These are phyloP conservation scores for Cryptococcus sp. DNA, from an alignment of 1,284 basidiomycete species.

Conservation along the genomic window DNA sequence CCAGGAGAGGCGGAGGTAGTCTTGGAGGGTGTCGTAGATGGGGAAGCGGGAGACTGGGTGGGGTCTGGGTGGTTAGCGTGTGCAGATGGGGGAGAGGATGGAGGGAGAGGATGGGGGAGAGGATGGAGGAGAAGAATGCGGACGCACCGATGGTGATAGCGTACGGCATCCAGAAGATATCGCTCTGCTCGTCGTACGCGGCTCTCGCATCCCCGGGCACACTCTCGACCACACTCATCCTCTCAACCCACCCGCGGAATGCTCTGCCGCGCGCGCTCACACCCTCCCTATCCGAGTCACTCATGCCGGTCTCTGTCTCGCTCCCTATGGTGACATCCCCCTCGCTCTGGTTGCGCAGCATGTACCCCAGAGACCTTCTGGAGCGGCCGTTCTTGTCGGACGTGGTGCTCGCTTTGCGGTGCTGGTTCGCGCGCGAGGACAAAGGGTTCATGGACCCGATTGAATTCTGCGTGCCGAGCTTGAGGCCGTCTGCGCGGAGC, in stretches of 20 bases:
- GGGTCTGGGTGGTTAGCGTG: slow-evolving; percentile 11
- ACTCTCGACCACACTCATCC: slow-evolving; percentile 37
- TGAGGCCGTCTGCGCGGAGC: slow-evolving; percentile 16
- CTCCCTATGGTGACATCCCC: slow-evolving; percentile 9
- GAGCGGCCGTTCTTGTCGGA: background rate
- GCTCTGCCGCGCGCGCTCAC: slow-evolving; percentile 45
- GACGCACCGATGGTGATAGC: slow-evolving; percentile 65
- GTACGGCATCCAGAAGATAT: slow-evolving; percentile 89
- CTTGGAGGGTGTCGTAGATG: slow-evolving; percentile 87
- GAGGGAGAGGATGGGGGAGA: background rate
- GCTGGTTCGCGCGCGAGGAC: background rate
- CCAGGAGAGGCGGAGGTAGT: slow-evolving; percentile 88
- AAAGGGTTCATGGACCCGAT: slow-evolving; percentile 7
- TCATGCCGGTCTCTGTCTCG: slow-evolving; percentile 48
- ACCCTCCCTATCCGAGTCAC: slow-evolving; percentile 61
- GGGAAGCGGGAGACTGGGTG: slow-evolving; percentile 76
- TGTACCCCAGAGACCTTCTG: slow-evolving; percentile 2
- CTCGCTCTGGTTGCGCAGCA: slow-evolving; percentile 8
- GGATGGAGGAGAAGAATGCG: background rate
- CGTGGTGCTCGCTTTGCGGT: slow-evolving; percentile 1
- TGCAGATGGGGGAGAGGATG: background rate
- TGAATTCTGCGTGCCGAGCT: slow-evolving; percentile 10
- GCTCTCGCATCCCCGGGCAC: slow-evolving; percentile 26
- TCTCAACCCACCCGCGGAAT: slow-evolving; percentile 1
- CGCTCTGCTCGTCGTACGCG: slow-evolving; percentile 56